Evolutionary conservation across 345 rosid genomes (phyloP).

Genomic region (Dipteronia dyeriana): DNA sequence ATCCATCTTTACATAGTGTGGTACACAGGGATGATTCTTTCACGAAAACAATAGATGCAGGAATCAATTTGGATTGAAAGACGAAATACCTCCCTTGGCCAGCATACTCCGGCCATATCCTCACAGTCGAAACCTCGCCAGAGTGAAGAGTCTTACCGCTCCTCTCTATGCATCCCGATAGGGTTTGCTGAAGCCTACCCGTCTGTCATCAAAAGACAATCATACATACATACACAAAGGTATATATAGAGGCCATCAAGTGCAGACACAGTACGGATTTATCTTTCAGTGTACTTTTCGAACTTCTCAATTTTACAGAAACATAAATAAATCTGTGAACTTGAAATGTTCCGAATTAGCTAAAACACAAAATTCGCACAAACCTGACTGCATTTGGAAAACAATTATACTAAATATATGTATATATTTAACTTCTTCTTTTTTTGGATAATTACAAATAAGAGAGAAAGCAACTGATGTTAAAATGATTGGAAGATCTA

Average conservation of each 20-base stretch:
- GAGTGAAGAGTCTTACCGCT: slow-evolving; percentile 67
- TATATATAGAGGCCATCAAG: no score
- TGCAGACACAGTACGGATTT: no score
- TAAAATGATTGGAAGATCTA: background rate
- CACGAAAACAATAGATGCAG: slow-evolving; percentile 63
- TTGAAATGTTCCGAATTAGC: no score
- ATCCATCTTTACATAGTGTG: slow-evolving; percentile 56
- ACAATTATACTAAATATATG: no score
- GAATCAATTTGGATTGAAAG: slow-evolving; percentile 46
- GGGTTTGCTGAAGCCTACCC: slow-evolving; percentile 73
- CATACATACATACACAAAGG: background rate
- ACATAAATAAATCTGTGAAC: no score
- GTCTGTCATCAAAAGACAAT: slow-evolving; percentile 39
- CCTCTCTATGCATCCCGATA: slow-evolving; percentile 54
- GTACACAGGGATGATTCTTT: slow-evolving; percentile 73
- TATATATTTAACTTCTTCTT: no score
- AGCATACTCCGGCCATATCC: slow-evolving; percentile 61
- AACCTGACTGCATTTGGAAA: no score
- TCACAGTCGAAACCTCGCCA: slow-evolving; percentile 64
- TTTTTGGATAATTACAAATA: background rate
- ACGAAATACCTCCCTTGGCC: slow-evolving; percentile 73
- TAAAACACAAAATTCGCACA: no score
- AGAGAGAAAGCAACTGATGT: background rate
- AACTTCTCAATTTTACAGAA: no score
- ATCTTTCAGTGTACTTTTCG: no score